Percentiles rank a stretch among this genome's conserved stretches.
These are phyloP conservation scores for Myrica gale DNA, from an alignment of 306 rosid genomes.

Conservation along the genomic window DNA sequence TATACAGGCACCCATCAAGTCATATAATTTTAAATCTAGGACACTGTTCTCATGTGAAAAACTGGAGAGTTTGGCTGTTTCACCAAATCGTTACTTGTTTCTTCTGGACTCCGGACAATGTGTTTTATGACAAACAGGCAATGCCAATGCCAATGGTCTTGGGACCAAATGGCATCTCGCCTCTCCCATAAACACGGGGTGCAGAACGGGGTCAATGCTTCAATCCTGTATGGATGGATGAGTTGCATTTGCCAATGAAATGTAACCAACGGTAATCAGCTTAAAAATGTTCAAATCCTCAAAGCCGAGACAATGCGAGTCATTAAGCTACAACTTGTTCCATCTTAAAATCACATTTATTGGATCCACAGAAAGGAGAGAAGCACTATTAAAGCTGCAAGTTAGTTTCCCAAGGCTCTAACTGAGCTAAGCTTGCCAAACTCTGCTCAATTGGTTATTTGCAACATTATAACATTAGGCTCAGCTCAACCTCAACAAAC, in stretches of 20 bases:
- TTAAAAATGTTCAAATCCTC: not conserved
- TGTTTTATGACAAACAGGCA: not conserved
- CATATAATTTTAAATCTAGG: not conserved
- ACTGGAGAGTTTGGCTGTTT: not conserved
- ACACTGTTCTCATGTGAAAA: not conserved
- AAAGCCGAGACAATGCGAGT: not conserved
- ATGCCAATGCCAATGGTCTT: not conserved
- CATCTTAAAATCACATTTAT: not conserved
- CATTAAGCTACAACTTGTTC: not conserved
- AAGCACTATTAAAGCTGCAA: constrained; percentile 5
- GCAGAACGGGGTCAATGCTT: not conserved
- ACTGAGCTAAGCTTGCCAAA: constrained; percentile 2
- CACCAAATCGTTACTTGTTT: not conserved
- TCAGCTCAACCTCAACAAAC: constrained; percentile 7
- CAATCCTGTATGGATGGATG: not conserved
- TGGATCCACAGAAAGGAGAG: constrained; percentile 1
- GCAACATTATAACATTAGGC: not conserved
- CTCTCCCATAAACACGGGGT: not conserved
- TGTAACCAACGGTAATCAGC: not conserved
- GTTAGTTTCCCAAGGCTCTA: not conserved
- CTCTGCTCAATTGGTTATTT: not conserved
- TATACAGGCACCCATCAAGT: not conserved
- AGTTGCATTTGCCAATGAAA: not conserved
- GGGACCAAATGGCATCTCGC: not conserved
- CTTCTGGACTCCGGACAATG: not conserved